Evolutionary conservation across 2,329 filamentous ascomycete species (phyloP).

Genomic region (Exophiala lecanii-corni): DNA sequence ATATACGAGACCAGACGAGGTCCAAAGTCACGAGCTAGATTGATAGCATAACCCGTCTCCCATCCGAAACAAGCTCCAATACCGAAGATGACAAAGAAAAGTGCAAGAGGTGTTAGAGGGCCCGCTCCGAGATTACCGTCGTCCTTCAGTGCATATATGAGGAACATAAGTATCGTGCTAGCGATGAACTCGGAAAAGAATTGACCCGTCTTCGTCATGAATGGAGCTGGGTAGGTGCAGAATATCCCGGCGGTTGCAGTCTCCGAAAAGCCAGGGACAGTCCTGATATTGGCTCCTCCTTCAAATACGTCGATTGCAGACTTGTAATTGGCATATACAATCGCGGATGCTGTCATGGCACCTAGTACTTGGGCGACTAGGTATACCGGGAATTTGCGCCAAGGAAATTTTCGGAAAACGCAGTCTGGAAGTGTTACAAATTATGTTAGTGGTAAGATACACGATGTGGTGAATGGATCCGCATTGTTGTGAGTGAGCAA

Average conservation of each 20-base stretch:
- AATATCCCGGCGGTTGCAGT: constrained; percentile 67
- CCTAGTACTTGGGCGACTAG: constrained; percentile 62
- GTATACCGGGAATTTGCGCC: constrained; percentile 67
- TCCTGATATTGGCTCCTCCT: constrained; percentile 54
- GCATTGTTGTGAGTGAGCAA: too few species aligned
- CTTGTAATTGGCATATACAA: constrained; percentile 61
- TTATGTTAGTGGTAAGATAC: too few species aligned
- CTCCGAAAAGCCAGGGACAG: constrained; percentile 50
- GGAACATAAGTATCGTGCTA: constrained; percentile 63
- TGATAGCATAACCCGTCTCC: constrained; percentile 74
- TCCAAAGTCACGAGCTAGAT: constrained; percentile 67
- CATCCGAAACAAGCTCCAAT: constrained; percentile 70
- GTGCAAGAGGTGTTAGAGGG: constrained; percentile 53
- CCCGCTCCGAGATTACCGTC: constrained; percentile 49
- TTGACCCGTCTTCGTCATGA: constrained; percentile 62
- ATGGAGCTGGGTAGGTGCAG: constrained; percentile 61
- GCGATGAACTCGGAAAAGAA: constrained; percentile 71
- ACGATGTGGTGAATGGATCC: too few species aligned
- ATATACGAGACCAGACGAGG: constrained; percentile 63
- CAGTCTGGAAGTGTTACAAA: constrained; percentile 67
- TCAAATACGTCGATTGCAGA: constrained; percentile 62
- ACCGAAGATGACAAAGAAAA: constrained; percentile 71
- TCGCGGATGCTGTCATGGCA: constrained; percentile 57
- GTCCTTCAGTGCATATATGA: constrained; percentile 63
- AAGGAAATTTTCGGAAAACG: constrained; percentile 63